Evolutionary conservation across 495 filamentous ascomycete species (phyloP), one percentile per base, ranked within the genome.

Genomic region (Talaromyces nanjingensis): DNA sequence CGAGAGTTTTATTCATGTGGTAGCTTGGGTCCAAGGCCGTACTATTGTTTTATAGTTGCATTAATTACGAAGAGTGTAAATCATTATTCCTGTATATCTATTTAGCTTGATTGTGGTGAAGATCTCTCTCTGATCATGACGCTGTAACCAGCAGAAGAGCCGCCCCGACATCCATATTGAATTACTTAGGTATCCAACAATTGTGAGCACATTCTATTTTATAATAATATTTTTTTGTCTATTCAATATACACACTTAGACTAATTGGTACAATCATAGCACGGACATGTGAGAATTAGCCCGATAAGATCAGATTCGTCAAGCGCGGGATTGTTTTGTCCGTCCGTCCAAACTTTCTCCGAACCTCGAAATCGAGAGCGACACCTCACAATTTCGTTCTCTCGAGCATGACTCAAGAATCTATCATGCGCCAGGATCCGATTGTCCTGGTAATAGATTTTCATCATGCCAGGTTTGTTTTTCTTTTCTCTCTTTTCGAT

Each of bases 371-470:
- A 42, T 42, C 18, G 42, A 20, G 45, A 49, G 45, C n/a, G 5
- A 37, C 14, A 49, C 34, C 59, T 60, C 72, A 24, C 72, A 25
- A 67, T 66, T 33, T 65, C 69, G 74, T 76, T 22, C 72, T 69
- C 31, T 60, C 47, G 47, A 54, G 45, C 37, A 64, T 64, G 63
- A 39, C 63, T 24, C 61, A 63, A 64, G 63, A 59, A 16, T 39
- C 42, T 24, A 31, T 60, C 54, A 33, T 29, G 56, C 73, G 70
- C 61, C 76, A 73, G 73, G 74, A 72, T 68, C 81, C 81, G 37
- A 78, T 97, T 74, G 90, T 97, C 60, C 87, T 89, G 74, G 89
- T 98, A 65, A 93, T 98, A 66, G 93, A 91, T 74, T 98, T 98
- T 73, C 93, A 98, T 80, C 94, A 98, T 81, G 92, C 92, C 66